phyloP scores from a whole-genome alignment of 768 basidiomycete genomes.

The Mycena alexandri region DNA sequence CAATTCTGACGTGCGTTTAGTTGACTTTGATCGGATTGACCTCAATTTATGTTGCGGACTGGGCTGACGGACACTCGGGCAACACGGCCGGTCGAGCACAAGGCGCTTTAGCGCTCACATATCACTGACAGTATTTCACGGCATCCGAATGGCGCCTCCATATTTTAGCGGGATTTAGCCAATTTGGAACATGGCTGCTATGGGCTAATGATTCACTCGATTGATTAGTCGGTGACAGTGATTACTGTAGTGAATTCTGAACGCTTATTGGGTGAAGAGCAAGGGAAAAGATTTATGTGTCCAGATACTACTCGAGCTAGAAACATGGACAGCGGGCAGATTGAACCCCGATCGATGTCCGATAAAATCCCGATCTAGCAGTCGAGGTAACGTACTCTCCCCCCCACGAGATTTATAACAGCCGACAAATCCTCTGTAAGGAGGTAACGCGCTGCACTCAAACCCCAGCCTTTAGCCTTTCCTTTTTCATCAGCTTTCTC shows the following conservation, averaged over 20 bases:
- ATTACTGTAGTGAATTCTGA: background rate
- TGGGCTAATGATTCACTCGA: background rate
- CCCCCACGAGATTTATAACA: background rate
- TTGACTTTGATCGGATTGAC: constrained; percentile 2
- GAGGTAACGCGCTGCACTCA: background rate
- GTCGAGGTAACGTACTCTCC: constrained; percentile 1
- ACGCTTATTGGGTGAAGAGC: constrained; percentile 1
- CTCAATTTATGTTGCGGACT: background rate
- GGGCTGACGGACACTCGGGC: background rate
- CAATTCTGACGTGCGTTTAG: background rate
- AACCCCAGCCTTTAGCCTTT: background rate
- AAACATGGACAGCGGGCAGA: constrained; percentile 4
- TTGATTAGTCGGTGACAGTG: background rate
- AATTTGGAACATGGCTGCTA: background rate
- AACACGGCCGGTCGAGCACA: background rate
- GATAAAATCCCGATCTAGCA: background rate
- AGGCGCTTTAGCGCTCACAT: background rate
- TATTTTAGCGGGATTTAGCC: background rate
- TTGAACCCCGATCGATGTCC: background rate
- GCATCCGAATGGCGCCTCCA: background rate
- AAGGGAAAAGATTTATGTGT: constrained; percentile 4
- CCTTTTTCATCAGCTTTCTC: constrained; percentile 1
- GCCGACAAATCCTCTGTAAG: constrained; percentile 3
- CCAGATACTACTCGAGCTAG: constrained; percentile 1
- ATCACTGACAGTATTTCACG: constrained; percentile 1